phyloP scores from a whole-genome alignment of 2,329 filamentous ascomycete species.

The Emmonsiellopsis sp. region DNA sequence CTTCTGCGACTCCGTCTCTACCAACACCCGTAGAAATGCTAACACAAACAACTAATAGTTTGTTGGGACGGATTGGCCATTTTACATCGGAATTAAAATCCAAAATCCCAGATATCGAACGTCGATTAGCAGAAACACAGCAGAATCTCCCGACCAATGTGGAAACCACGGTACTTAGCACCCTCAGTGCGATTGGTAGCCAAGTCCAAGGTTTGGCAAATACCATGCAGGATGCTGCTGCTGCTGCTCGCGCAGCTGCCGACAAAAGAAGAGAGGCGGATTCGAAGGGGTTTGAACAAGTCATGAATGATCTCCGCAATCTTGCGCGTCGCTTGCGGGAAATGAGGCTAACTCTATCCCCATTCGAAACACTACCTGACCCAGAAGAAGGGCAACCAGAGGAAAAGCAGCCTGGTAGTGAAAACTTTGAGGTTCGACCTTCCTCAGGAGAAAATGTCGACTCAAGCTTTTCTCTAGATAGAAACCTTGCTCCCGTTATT shows the following conservation, averaged over 20 bases:
- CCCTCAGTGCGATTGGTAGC: slow-evolving; percentile 27
- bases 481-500: too few relatives aligned
- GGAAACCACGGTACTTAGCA: slow-evolving; percentile 24
- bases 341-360: slow-evolving; percentile 27
- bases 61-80: slow-evolving; percentile 25
- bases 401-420: neutral
- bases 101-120: slow-evolving; percentile 29
- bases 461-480: too few relatives aligned
- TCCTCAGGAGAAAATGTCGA: neutral
- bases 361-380: slow-evolving; percentile 21
- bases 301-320: slow-evolving; percentile 28
- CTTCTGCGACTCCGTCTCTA: neutral
- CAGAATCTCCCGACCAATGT: slow-evolving; percentile 27
- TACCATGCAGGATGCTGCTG: slow-evolving; percentile 28
- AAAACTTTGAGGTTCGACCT: neutral
- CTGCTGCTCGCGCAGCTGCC: slow-evolving; percentile 24
- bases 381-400: neutral
- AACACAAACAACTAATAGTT: slow-evolving; percentile 22
- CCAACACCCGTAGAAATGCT: slow-evolving; percentile 20
- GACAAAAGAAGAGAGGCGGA: slow-evolving; percentile 28
- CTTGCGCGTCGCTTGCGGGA: slow-evolving; percentile 34
- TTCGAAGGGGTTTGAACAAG: slow-evolving; percentile 25
- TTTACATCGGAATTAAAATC: slow-evolving; percentile 27
- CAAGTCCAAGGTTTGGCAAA: slow-evolving; percentile 27
- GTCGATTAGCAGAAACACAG: slow-evolving; percentile 25